These are phyloP conservation scores for Gleditsia sinensis DNA, from an alignment of 306 rosid species.

Conservation along the genomic window DNA sequence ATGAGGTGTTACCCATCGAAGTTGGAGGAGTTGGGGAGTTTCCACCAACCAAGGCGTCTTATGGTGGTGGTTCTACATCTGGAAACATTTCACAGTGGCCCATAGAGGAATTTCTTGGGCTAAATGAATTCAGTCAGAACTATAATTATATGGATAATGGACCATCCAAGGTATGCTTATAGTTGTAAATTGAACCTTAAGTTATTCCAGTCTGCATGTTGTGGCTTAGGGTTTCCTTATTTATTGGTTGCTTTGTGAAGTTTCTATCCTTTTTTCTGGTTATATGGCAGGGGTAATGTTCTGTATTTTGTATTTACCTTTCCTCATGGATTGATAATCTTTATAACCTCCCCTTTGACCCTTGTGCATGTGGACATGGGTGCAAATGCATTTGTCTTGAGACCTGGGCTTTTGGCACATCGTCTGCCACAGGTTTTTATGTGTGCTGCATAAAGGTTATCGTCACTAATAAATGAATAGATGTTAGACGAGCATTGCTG, in stretches of 20 bases:
- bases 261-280: not conserved
- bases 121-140: conserved; percentile 62
- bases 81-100: conserved; percentile 76
- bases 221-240: not conserved
- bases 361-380: not conserved
- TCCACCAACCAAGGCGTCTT: conserved; percentile 44
- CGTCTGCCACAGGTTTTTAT: not conserved
- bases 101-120: conserved; percentile 67
- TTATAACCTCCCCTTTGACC: not conserved
- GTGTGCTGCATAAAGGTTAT: not conserved
- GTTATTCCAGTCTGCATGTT: not conserved
- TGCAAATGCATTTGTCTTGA: not conserved
- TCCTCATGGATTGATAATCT: not conserved
- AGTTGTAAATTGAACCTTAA: conserved; percentile 12
- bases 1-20: conserved; percentile 40
- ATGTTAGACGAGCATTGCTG: not conserved
- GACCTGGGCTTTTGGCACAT: not conserved
- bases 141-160: conserved; percentile 67
- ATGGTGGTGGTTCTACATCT: conserved; percentile 61
- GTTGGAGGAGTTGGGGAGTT: conserved; percentile 53
- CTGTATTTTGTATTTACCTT: not conserved
- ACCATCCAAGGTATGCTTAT: conserved; percentile 73
- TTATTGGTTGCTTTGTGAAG: not conserved
- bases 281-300: not conserved
- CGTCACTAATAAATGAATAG: not conserved